phyloP scores from a whole-genome alignment of 78 protist species.

The Dictyostelium brefeldianum region DNA sequence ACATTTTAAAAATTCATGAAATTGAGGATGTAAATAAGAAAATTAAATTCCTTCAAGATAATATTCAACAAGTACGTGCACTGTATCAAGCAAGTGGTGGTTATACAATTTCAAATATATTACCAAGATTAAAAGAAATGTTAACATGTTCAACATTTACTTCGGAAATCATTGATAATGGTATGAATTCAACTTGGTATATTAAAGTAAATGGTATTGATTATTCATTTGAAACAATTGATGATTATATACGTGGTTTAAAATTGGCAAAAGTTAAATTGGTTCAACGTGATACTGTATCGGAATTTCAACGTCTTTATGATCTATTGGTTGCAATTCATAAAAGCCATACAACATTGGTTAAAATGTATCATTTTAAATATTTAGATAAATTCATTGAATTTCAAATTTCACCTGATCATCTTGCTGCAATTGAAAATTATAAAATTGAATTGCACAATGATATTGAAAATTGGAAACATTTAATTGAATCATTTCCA shows the following conservation, averaged over 20 bases:
- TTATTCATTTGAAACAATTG: slow-evolving; percentile 14
- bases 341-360: not conserved
- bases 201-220: slow-evolving; percentile 22
- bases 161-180: not conserved
- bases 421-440: not conserved
- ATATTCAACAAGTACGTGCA: not conserved
- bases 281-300: not conserved
- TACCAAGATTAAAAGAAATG: slow-evolving; percentile 19
- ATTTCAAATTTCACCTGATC: not conserved
- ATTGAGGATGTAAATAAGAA: slow-evolving; percentile 4
- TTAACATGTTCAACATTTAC: slow-evolving; percentile 17
- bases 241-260: slow-evolving; percentile 59
- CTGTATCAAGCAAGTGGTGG: slow-evolving; percentile 19
- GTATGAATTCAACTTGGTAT: slow-evolving; percentile 21
- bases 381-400: not conserved
- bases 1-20: not conserved
- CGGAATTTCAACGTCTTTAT: not conserved
- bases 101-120: slow-evolving; percentile 2
- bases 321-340: not conserved
- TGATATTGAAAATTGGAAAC: slow-evolving; percentile 11
- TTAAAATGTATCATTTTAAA: not conserved
- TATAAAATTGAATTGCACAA: not conserved
- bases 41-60: not conserved
- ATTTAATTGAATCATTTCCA: slow-evolving; percentile 5
- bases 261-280: slow-evolving; percentile 14